Percentiles rank a stretch among this genome's conserved stretches.
Evolutionary conservation across 2,329 filamentous ascomycete genomes (phyloP).

Genomic region (Raffaelea deltoideospora): DNA sequence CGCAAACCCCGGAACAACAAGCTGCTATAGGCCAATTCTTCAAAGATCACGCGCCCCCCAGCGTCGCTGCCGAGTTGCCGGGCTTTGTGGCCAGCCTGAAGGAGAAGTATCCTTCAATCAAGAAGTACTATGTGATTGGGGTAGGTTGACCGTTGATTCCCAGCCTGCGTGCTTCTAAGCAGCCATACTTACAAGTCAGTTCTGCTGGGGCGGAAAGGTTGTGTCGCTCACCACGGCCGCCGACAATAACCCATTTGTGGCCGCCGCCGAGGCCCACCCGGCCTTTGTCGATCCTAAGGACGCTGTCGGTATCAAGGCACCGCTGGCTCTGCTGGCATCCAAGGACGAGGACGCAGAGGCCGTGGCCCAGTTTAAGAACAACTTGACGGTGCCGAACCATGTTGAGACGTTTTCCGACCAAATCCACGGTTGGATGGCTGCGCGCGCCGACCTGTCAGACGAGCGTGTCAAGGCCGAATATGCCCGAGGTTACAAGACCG

Average conservation of each 20-base stretch:
- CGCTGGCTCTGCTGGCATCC: constrained; percentile 48
- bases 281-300: constrained; percentile 51
- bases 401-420: constrained; percentile 53
- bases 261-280: constrained; percentile 37
- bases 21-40: constrained; percentile 44
- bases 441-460: constrained; percentile 43
- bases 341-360: constrained; percentile 44
- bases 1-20: constrained; percentile 48
- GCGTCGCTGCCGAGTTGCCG: constrained; percentile 33
- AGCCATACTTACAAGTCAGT: too few relatives aligned
- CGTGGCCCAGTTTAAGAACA: constrained; percentile 40
- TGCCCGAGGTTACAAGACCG: constrained; percentile 42
- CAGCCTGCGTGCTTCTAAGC: too few relatives aligned
- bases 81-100: constrained; percentile 38
- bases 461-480: constrained; percentile 45
- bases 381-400: constrained; percentile 38
- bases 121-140: constrained; percentile 45
- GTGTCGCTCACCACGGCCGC: constrained; percentile 34
- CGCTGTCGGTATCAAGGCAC: constrained; percentile 42
- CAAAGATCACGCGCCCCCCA: constrained; percentile 29
- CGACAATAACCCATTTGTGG: constrained; percentile 38
- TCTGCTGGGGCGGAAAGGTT: constrained; percentile 61
- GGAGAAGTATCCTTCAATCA: constrained; percentile 36
- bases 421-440: constrained; percentile 63
- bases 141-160: constrained; percentile 26